A percentile compares a stretch with the other conserved stretches of the same genome.
Conservation (phyloP, 192 early-diverging fungal species). For the Dissophora ornata region DNA sequence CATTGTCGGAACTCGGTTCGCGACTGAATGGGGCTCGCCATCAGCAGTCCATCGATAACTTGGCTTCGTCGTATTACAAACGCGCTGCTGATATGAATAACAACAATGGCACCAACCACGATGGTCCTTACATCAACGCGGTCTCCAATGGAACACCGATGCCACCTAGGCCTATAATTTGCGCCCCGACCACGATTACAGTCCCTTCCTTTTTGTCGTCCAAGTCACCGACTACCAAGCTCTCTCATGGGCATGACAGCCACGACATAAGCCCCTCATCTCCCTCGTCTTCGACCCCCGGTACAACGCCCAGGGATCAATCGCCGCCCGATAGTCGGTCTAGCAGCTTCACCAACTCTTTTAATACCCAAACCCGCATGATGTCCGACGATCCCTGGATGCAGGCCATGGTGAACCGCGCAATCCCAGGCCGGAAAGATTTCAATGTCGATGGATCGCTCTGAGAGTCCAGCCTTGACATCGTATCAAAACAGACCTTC, state of each 20-base stretch:
- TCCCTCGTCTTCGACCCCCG: too few species aligned
- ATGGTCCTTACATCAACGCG: too few species aligned
- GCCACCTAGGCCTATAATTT: too few species aligned
- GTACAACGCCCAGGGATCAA: neutral
- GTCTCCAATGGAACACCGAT: too few species aligned
- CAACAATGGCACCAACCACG: neutral
- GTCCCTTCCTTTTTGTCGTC: too few species aligned
- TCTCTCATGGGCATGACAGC: too few species aligned
- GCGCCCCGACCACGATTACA: too few species aligned
- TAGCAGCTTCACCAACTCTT: conserved; percentile 2
- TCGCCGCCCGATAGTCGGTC: neutral
- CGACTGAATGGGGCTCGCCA: neutral
- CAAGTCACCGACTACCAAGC: too few species aligned
- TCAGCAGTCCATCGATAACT: conserved; percentile 29
- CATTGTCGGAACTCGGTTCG: neutral
- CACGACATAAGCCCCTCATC: too few species aligned
- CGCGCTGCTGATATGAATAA: conserved; percentile 19
- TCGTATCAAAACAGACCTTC: neutral
- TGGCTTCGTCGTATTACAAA: conserved; percentile 34
- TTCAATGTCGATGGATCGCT: neutral
- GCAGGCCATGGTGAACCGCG: conserved; percentile 39
- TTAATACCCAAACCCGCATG: neutral
- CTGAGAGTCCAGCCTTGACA: neutral
- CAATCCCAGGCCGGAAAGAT: neutral
- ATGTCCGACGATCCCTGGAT: conserved; percentile 42